phyloP scores from a whole-genome alignment of 495 filamentous ascomycete genomes.

The Clavariopsis aquatica region DNA sequence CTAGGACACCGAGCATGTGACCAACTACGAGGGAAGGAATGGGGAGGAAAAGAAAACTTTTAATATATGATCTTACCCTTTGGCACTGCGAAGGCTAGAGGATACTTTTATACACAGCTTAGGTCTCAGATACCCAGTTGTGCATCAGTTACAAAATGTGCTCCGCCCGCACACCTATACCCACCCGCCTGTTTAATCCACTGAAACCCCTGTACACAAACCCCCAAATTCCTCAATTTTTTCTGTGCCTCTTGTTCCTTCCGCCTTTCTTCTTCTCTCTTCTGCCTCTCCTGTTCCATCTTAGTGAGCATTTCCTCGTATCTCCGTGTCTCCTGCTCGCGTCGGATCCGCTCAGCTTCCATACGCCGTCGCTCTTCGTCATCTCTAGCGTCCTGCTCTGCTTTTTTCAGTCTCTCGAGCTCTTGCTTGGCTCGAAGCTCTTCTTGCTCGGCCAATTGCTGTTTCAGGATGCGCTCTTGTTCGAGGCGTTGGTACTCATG shows the following conservation, averaged over 20 bases:
- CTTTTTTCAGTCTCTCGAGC: conserved; percentile 11
- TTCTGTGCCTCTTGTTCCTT: conserved; percentile 38
- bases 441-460: conserved; percentile 21
- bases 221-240: conserved; percentile 43
- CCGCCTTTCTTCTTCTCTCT: too few relatives aligned
- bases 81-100: too few relatives aligned
- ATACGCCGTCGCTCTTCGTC: conserved; percentile 9
- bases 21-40: too few relatives aligned
- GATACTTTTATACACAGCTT: too few relatives aligned
- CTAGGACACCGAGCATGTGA: too few relatives aligned
- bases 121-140: too few relatives aligned
- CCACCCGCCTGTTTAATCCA: conserved; percentile 46
- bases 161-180: conserved; percentile 57
- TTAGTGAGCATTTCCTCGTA: conserved; percentile 38
- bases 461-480: conserved; percentile 15
- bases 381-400: conserved; percentile 20
- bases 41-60: too few relatives aligned
- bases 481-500: conserved; percentile 17
- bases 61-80: too few relatives aligned
- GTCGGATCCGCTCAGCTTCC: conserved; percentile 19
- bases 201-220: conserved; percentile 41
- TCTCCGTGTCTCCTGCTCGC: conserved; percentile 35
- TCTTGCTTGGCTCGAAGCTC: conserved; percentile 9
- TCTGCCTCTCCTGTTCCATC: conserved; percentile 40
- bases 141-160: too few relatives aligned